Base-by-base conservation (phyloP, 2,329 filamentous ascomycete species). In the Escovopsis sp. region DNA sequence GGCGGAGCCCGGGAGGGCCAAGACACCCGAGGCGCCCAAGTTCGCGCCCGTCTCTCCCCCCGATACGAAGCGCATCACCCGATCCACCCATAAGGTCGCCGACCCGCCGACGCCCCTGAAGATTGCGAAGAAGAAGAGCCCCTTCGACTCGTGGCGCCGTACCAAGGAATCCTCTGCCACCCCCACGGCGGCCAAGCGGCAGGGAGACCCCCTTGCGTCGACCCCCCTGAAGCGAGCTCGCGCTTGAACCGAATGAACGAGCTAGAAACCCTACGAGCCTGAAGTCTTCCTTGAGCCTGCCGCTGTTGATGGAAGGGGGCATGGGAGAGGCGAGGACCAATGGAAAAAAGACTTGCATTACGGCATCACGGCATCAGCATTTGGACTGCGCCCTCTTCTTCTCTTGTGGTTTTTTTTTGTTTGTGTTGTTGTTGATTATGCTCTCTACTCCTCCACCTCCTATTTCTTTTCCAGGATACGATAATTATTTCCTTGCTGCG, bases 141-240 rank as follows among this genome's bases (percentile, higher is more conserved):
- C 72, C 3, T 84, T 84, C 46, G 75, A 80, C 45, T 64, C 64
- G 27, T 85, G 78, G 78, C 69, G 63, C 42, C 72, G 76, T 39
- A 72, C 71, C 45, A 84, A 84, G 62, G 59, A 53, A 43, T 55
- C 45, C 54, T 40, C 45, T 54, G 41, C 61, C 51, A 41, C 70
- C 65, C 56, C 61, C 60, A 47, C 57, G 18, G 48, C 55, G 17
- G 42, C 54, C 33, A 70, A 69, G 51, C 60, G 64, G 40, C 46
- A 49, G 17, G 56, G 47, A 27, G 55, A 57, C 7, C 48, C 41
- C n/a, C 45, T 58, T 15, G 43, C 45, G 17, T 41, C 52, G 4
- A 40, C 47, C 19, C 42, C 46, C 19, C 38, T 56, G 17, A 62
- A 62, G 48, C 55, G 58, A 36, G 48, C 48, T 30, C 58, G 58